Percentiles rank a stretch among this genome's conserved stretches.
phyloP scores from a whole-genome alignment of 2,329 filamentous ascomycete species.

The Tolypocladium ovalisporum region DNA sequence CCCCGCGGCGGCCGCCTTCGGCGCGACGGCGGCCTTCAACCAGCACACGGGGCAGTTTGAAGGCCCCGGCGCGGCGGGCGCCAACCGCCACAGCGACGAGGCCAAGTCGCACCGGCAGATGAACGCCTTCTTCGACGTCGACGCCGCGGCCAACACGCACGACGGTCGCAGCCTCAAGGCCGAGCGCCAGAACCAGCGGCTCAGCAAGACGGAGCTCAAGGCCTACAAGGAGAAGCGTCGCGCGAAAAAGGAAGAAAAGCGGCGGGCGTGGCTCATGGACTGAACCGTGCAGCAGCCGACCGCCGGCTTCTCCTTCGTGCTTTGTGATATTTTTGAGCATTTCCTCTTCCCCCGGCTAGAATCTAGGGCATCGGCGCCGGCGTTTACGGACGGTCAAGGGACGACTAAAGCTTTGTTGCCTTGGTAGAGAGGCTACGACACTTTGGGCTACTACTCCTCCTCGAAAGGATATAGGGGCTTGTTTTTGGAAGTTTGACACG shows the following conservation, averaged over 20 bases:
- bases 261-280: conserved; percentile 81
- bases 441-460: background rate
- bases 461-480: background rate
- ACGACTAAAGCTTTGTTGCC: no score
- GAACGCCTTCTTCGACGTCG: conserved; percentile 92
- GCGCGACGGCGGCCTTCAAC: conserved; percentile 71
- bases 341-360: background rate
- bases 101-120: conserved; percentile 81
- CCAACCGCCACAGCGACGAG: conserved; percentile 75
- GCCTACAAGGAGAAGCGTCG: conserved; percentile 83
- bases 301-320: background rate
- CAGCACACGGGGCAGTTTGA: conserved; percentile 83
- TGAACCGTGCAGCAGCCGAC: conserved; percentile 27
- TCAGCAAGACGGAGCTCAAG: conserved; percentile 78
- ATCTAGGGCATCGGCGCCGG: background rate
- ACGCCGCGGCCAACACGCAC: conserved; percentile 83
- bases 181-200: conserved; percentile 75
- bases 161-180: conserved; percentile 86
- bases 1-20: conserved; percentile 43
- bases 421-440: no score
- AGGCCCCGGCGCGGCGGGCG: conserved; percentile 49
- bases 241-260: conserved; percentile 88
- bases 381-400: background rate
- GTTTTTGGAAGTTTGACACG: background rate
- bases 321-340: background rate